These are phyloP conservation scores for Syncephalastrum racemosum DNA, from an alignment of 371 early-diverging fungal species.

Conservation along the genomic window DNA sequence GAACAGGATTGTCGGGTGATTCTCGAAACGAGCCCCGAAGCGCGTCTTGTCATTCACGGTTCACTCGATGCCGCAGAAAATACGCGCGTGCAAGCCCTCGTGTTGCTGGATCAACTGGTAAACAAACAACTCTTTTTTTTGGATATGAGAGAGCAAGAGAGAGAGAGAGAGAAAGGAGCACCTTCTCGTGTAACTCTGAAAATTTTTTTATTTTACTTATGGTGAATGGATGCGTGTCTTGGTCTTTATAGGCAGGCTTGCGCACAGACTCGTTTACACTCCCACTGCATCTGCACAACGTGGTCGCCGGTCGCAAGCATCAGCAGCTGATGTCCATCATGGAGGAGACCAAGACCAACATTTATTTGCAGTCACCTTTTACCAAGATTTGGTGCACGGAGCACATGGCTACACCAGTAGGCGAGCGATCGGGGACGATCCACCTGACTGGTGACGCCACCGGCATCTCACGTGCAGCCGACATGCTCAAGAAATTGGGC, in stretches of 20 bases:
- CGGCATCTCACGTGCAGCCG: constrained; percentile 31
- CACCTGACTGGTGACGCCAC: constrained; percentile 35
- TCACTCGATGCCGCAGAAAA: constrained; percentile 25
- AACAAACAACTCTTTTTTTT: constrained; percentile 4
- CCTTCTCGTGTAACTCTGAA: constrained; percentile 13
- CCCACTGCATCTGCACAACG: constrained; percentile 44
- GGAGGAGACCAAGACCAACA: constrained; percentile 63
- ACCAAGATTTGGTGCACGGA: constrained; percentile 16
- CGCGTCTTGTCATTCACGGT: constrained; percentile 27
- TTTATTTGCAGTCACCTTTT: constrained; percentile 68
- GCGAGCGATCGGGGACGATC: constrained; percentile 22
- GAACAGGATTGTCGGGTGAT: constrained; percentile 8
- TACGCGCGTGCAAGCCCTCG: constrained; percentile 29
- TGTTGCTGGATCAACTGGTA: constrained; percentile 43
- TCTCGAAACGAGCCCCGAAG: constrained; percentile 8
- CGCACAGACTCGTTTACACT: constrained; percentile 22
- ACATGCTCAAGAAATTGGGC: constrained; percentile 31
- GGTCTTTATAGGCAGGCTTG: constrained; percentile 16
- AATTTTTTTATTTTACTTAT: constrained; percentile 1
- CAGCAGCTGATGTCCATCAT: constrained; percentile 59
- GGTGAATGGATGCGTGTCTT: constrained; percentile 3
- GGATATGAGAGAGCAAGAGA: background rate
- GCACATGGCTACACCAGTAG: constrained; percentile 18
- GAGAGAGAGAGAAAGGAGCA: background rate
- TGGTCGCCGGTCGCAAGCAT: constrained; percentile 65